phyloP scores from a whole-genome alignment of 345 rosid species.

The Zanthoxylum bungeanum region DNA sequence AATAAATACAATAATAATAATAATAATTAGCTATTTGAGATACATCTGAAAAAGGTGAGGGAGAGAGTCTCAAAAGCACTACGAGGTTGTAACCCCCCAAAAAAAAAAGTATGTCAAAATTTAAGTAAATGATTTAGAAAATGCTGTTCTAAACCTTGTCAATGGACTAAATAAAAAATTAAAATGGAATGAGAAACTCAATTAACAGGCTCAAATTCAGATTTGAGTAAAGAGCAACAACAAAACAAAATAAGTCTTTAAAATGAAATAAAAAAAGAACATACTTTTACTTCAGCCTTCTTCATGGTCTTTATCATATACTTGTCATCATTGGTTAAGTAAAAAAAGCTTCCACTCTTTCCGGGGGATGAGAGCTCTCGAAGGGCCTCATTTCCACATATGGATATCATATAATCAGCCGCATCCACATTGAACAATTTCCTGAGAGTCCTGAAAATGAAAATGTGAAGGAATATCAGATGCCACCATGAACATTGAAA shows the following conservation, averaged over 20 bases:
- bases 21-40: neutral
- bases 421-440: slow-evolving; percentile 87
- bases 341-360: slow-evolving; percentile 97
- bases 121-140: neutral
- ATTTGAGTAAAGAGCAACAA: neutral
- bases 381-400: slow-evolving; percentile 93
- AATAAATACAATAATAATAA: neutral
- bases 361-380: slow-evolving; percentile 99
- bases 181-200: neutral
- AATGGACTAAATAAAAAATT: neutral
- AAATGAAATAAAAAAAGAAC: slow-evolving; percentile 6
- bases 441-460: slow-evolving; percentile 75
- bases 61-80: neutral
- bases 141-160: neutral
- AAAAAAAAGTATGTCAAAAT: too few relatives aligned
- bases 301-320: slow-evolving; percentile 99
- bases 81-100: neutral
- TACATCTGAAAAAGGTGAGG: neutral
- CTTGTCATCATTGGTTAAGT: slow-evolving; percentile 82
- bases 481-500: neutral
- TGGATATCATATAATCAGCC: slow-evolving; percentile 95
- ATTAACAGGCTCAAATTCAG: neutral
- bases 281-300: slow-evolving; percentile 93
- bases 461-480: slow-evolving; percentile 13
- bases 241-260: neutral